phyloP scores from a whole-genome alignment of 1,284 basidiomycete genomes.

The Exobasidium rhododendri region DNA sequence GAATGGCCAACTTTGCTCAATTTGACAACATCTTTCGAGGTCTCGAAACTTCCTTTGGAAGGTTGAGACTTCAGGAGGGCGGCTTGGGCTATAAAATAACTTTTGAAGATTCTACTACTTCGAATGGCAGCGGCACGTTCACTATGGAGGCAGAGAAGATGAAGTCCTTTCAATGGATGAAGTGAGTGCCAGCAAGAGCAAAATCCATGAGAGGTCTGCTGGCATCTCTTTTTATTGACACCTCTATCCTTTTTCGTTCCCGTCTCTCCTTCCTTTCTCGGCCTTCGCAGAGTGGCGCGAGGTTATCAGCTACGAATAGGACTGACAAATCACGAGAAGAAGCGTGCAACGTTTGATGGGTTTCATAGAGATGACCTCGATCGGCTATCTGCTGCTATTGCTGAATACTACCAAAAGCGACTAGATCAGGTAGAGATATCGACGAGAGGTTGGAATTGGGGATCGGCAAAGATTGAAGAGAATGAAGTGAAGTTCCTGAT shows the following conservation, averaged over 20 bases:
- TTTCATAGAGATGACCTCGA: constrained; percentile 75
- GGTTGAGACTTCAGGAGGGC: constrained; percentile 56
- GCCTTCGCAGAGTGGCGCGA: constrained; percentile 69
- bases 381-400: constrained; percentile 50
- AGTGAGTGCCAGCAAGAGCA: constrained; percentile 53
- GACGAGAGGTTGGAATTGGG: constrained; percentile 99
- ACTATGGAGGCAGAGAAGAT: constrained; percentile 73
- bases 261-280: not conserved
- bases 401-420: constrained; percentile 72
- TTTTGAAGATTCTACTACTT: constrained; percentile 6
- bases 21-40: constrained; percentile 80
- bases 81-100: constrained; percentile 47
- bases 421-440: constrained; percentile 83
- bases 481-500: constrained; percentile 92
- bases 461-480: constrained; percentile 59
- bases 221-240: not conserved
- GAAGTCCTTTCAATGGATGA: constrained; percentile 81
- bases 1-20: constrained; percentile 56
- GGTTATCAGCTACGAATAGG: constrained; percentile 84
- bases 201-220: not conserved
- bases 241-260: not conserved
- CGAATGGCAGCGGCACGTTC: constrained; percentile 31
- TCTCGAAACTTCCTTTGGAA: constrained; percentile 70
- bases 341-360: constrained; percentile 81
- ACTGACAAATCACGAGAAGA: constrained; percentile 62